phyloP scores from a whole-genome alignment of 2,329 filamentous ascomycete species.

The Ophioceras dolichostomum region DNA sequence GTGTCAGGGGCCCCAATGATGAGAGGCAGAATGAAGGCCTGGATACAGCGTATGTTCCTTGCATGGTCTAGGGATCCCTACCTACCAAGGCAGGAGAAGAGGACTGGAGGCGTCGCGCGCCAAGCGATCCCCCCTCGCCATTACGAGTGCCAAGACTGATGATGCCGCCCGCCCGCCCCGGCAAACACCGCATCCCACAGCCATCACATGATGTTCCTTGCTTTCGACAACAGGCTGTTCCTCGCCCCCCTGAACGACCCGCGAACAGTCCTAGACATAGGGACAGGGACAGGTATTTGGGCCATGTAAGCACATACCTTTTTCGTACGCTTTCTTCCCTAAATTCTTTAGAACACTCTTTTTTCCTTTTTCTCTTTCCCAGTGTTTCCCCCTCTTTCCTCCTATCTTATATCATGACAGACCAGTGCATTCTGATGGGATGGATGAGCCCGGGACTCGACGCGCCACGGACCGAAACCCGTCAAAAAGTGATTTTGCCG shows the following conservation, averaged over 20 bases:
- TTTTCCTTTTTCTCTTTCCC: neutral
- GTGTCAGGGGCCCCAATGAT: conserved; percentile 15
- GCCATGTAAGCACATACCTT: conserved; percentile 9
- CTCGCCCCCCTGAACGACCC: conserved; percentile 9
- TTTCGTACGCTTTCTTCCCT: too few species aligned
- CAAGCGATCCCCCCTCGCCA: too few species aligned
- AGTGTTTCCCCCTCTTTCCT: neutral
- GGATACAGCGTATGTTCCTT: conserved; percentile 14
- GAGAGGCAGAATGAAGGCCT: conserved; percentile 16
- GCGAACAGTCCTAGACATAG: conserved; percentile 9
- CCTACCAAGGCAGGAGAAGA: too few species aligned
- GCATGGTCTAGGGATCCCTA: too few species aligned
- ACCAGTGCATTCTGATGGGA: too few species aligned
- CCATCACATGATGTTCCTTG: conserved; percentile 5
- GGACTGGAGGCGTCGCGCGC: too few species aligned
- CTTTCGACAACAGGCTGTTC: conserved; percentile 6
- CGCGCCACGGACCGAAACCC: too few species aligned
- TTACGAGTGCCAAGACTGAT: too few species aligned
- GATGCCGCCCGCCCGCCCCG: neutral
- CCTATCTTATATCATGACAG: too few species aligned
- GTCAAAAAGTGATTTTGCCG: conserved; percentile 24
- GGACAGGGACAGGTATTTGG: conserved; percentile 13
- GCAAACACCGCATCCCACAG: neutral
- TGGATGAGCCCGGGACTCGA: too few species aligned
- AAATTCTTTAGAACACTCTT: too few species aligned